Conservation (phyloP, 768 basidiomycete genomes). For the Lentinula lateritia region DNA sequence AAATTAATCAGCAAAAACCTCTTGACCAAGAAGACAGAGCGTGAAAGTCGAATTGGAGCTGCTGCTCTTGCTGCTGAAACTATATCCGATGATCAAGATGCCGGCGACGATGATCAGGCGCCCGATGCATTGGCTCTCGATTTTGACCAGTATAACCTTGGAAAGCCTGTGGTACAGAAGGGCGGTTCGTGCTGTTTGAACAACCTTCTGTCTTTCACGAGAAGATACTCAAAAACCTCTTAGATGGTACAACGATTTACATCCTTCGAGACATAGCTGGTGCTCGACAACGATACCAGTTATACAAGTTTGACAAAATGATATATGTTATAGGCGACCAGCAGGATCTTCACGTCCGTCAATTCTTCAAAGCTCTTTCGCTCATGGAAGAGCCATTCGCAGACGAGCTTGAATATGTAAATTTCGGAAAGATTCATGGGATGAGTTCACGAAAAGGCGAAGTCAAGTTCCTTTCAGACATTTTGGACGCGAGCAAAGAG, state of each 20-base stretch:
- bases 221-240: too few relatives aligned
- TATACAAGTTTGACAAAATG: constrained; percentile 68
- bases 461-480: constrained; percentile 71
- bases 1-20: constrained; percentile 21
- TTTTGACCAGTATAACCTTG: constrained; percentile 29
- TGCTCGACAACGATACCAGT: constrained; percentile 62
- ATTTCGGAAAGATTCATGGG: constrained; percentile 45
- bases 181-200: constrained; percentile 10
- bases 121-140: constrained; percentile 22
- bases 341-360: constrained; percentile 9
- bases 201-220: too few relatives aligned
- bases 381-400: constrained; percentile 70
- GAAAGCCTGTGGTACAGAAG: constrained; percentile 32
- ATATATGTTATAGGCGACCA: constrained; percentile 34
- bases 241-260: constrained; percentile 45
- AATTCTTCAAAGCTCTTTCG: constrained; percentile 27
- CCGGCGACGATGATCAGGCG: constrained; percentile 17
- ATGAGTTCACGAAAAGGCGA: constrained; percentile 71
- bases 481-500: constrained; percentile 41
- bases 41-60: constrained; percentile 2
- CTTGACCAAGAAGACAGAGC: constrained; percentile 4
- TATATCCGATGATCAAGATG: too few relatives aligned
- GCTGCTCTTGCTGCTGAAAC: background rate
- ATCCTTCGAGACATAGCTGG: constrained; percentile 73
- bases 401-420: constrained; percentile 58